A percentile compares a stretch with the other conserved stretches of the same genome.
These are phyloP conservation scores for Diplotaxis tenuifolia DNA, from an alignment of 345 rosid genomes.

Conservation along the genomic window DNA sequence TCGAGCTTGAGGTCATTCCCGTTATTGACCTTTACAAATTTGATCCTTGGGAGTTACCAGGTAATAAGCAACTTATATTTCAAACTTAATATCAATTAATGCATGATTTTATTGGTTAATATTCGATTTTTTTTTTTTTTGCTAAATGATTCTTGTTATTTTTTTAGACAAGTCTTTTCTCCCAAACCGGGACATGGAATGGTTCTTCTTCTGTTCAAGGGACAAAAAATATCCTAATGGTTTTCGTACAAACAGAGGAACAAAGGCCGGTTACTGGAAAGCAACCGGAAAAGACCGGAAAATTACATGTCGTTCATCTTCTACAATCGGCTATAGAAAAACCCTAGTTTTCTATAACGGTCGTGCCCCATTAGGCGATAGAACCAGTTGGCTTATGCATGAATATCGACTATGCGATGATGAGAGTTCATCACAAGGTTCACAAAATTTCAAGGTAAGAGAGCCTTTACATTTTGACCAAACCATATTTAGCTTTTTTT, in stretches of 20 bases:
- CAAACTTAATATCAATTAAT: background rate
- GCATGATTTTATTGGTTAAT: no score
- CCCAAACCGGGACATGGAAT: conserved; percentile 77
- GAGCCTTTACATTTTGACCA: background rate
- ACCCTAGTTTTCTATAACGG: conserved; percentile 81
- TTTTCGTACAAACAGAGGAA: conserved; percentile 78
- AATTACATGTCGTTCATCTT: conserved; percentile 60
- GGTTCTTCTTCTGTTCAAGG: conserved; percentile 92
- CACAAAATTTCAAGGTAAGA: conserved; percentile 50
- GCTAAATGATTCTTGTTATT: background rate
- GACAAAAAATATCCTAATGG: conserved; percentile 91
- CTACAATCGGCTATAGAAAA: conserved; percentile 58
- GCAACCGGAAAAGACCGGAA: conserved; percentile 87
- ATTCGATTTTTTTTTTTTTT: background rate
- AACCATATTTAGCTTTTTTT: background rate
- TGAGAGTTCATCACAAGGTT: conserved; percentile 40
- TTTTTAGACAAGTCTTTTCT: conserved; percentile 75
- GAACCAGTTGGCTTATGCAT: conserved; percentile 83
- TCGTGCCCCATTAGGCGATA: conserved; percentile 79
- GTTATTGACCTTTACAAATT: conserved; percentile 68
- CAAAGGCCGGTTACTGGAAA: conserved; percentile 91
- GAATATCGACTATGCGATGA: conserved; percentile 78
- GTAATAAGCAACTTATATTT: conserved; percentile 24
- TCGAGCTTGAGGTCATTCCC: conserved; percentile 73
- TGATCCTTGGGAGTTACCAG: conserved; percentile 86